A percentile compares a stretch with the other conserved stretches of the same genome.
Evolutionary conservation across 495 filamentous ascomycete species (phyloP).

Genomic region (Penicillium canariense): DNA sequence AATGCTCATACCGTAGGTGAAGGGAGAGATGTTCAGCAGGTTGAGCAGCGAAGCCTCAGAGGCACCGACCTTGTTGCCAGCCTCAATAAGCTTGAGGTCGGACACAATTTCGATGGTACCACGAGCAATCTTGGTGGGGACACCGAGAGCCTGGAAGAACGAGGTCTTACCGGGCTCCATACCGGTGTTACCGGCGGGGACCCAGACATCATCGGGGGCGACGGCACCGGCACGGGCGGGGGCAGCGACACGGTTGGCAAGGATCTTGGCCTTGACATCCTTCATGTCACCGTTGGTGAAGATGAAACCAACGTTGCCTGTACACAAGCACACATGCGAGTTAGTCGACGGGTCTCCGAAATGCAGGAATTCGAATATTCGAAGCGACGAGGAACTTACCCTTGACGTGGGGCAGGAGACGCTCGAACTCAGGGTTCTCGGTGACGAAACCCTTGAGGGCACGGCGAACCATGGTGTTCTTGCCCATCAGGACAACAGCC

Average conservation of each 20-base stretch:
- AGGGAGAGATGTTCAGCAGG: conserved; percentile 99
- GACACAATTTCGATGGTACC: conserved; percentile 99
- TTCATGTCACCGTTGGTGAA: conserved; percentile 98
- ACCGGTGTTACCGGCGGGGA: conserved; percentile 97
- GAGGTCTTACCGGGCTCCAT: conserved; percentile 99
- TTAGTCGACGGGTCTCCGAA: conserved; percentile 3
- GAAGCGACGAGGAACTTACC: conserved; percentile 41
- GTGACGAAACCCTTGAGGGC: conserved; percentile 91
- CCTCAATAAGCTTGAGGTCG: conserved; percentile 96
- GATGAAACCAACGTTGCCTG: conserved; percentile 96
- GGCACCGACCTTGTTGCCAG: conserved; percentile 89
- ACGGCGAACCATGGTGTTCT: conserved; percentile 99
- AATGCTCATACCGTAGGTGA: conserved; percentile 99
- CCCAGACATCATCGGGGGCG: conserved; percentile 83
- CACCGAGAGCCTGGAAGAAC: conserved; percentile 99
- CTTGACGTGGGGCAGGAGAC: conserved; percentile 90
- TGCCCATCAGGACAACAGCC: conserved; percentile 97
- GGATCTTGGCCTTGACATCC: conserved; percentile 85
- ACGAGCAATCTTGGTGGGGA: conserved; percentile 99
- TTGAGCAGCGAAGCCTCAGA: conserved; percentile 98
- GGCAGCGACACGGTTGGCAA: conserved; percentile 94
- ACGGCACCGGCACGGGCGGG: conserved; percentile 96
- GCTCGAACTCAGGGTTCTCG: conserved; percentile 95
- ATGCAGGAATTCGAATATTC: not conserved
- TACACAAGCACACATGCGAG: not conserved